Base-by-base conservation (phyloP, 306 rosid species). In the Ormosia emarginata region DNA sequence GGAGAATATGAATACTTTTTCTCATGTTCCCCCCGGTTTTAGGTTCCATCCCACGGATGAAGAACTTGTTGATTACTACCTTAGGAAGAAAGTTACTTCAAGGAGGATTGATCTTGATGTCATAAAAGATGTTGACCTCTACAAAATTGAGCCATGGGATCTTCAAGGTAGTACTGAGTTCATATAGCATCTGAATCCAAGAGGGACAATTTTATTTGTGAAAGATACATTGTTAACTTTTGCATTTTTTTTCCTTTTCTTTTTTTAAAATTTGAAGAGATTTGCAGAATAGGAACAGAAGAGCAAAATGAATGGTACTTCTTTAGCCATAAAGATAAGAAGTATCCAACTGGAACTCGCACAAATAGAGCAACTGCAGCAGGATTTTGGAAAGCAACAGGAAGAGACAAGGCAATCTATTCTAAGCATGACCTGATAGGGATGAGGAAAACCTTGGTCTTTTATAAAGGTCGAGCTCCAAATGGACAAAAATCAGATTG, bases 381-480 rank as follows among this genome's bases (percentile, higher is more conserved):
- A 8, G 98, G 98, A 44, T 94, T 94, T 79, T 94, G 98, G 98
- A 94, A 94, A 88, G 98, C 98, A 39, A 94, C 98, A 0, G 98
- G 98, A 86, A 91, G 98, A 86, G 98, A 94, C 83, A 94, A 94
- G 67, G 94, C 97, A 17, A 94, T 94, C 5, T 94, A 94, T 41
- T 90, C 94, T 8, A 94, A 92, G 84, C 91, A 94, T 72, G 93
- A 91, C 33, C 79, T 94, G 32, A 83, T 94, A 17, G 98, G 98
- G 30, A 94, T 94, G 98, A 92, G 98, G 70, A 94, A 94, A 84
- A 94, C 98, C 33, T 84, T 94, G 14, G 98, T 94, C 29, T 94
- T 92, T 68, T 92, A 94, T 12, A 87, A 94, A 87, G 98, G 98
- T 14, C 82, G 98, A 84, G 98, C 98, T 36, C 98, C 98, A 2